Evolutionary conservation across 805 yeast genomes (phyloP).

Genomic region (Maudiozyma saulgeensis): DNA sequence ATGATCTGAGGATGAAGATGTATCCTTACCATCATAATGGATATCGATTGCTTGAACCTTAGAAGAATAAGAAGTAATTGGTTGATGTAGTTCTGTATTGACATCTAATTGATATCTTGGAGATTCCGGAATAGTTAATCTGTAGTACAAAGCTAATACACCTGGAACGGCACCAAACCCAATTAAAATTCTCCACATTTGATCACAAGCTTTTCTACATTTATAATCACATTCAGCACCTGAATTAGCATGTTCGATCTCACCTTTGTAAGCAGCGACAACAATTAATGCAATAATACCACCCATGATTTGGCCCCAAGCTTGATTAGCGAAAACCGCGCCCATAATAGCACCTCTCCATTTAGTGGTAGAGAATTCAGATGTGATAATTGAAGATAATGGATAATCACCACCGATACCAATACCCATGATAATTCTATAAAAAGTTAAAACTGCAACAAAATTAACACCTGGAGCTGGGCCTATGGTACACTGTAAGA

Average conservation of each 20-base stretch:
- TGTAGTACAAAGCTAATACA: conserved; percentile 70
- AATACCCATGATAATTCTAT: conserved; percentile 84
- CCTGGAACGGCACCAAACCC: conserved; percentile 93
- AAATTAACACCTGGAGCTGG: conserved; percentile 61
- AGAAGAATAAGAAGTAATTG: not conserved
- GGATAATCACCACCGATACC: conserved; percentile 99
- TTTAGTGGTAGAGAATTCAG: conserved; percentile 87
- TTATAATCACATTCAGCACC: conserved; percentile 52
- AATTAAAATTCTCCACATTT: conserved; percentile 86
- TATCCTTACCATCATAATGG: conserved; percentile 12
- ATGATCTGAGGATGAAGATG: conserved; percentile 19
- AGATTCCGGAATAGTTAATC: conserved; percentile 90
- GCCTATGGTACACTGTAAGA: conserved; percentile 70
- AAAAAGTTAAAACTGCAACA: conserved; percentile 62
- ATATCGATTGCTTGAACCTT: conserved; percentile 10
- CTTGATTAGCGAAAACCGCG: conserved; percentile 94
- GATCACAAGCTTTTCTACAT: conserved; percentile 76
- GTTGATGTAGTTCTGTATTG: conserved; percentile 27
- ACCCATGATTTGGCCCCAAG: conserved; percentile 87
- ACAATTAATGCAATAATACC: conserved; percentile 74
- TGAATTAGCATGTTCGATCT: conserved; percentile 43
- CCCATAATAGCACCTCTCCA: conserved; percentile 99
- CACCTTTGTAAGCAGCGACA: conserved; percentile 67
- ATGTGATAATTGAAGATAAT: conserved; percentile 81
- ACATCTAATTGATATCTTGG: conserved; percentile 86